Base-by-base conservation (phyloP, 768 basidiomycete genomes). In the Psilocybe cyanescens region DNA sequence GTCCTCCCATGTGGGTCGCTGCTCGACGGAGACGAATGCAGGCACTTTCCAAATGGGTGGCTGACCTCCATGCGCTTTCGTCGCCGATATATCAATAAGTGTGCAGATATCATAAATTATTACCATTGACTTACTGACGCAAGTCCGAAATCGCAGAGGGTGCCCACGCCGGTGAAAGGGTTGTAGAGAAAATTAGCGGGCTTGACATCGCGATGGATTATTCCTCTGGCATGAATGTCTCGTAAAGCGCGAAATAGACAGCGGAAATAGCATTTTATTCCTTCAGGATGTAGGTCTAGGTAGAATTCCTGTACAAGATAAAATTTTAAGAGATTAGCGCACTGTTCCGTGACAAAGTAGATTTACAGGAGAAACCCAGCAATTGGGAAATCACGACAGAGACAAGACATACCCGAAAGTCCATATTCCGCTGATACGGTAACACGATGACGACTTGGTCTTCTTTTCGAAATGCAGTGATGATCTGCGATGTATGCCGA, bases 121-220 rank as follows among this genome's bases (percentile, higher is more conserved):
- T 12, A 45, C 19, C 14, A 41, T 59, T 9, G 12, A 77, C 91
- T 67, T 74, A 96, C 95, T 68, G 94, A 94, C 8, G 97, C 97
- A 3, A 99, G 83, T 17, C 97, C 97, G 71, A 98, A 97, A 74
- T 99, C 97, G 66, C 94, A 94, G 7, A 99, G 77, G 0, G 91
- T 91, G 24, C 97, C 97, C 11, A 87, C 79, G 8, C 91, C 90
- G 6, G 89, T 90, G 39, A 82, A 84, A 39, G 93, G 89, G 73
- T 99, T 94, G 72, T 90, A 98, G 37, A 99, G 82, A 73, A 99
- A 99, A 74, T 99, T 99, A 61, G 96, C 97, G 19, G 97, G 96
- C 72, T 99, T 99, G 68, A 99, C 93, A 74, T 99, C 97, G 48
- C 97, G 92, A 73, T 99, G 97, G 55, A 99, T 92, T 68, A 99